These are phyloP conservation scores for Coffea canephora DNA, from an alignment of 257 asterid genomes.

Conservation along the genomic window DNA sequence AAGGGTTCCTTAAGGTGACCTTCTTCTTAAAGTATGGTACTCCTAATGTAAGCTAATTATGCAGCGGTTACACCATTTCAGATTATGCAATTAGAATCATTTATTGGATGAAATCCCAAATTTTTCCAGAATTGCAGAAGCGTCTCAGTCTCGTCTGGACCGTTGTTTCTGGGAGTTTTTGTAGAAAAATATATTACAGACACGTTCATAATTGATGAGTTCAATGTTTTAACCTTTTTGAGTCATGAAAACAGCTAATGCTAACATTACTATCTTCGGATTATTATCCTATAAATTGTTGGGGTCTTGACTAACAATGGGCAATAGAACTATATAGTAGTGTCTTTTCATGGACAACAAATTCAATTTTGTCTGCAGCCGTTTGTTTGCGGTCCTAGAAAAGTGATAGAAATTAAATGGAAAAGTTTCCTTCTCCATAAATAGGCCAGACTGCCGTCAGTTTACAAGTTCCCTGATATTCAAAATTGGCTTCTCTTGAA, in stretches of 20 bases:
- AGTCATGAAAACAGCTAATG: not conserved
- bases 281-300: not conserved
- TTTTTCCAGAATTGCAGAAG: no score
- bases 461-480: not conserved
- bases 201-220: no score
- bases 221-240: no score
- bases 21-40: no score
- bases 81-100: no score
- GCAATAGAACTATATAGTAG: not conserved
- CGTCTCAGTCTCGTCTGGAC: no score
- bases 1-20: no score
- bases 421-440: not conserved
- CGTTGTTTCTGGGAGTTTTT: no score
- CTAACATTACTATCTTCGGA: not conserved
- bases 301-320: not conserved
- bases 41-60: no score
- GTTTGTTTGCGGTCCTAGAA: not conserved
- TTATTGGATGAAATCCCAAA: no score
- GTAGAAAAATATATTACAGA: no score
- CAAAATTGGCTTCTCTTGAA: constrained; percentile 1
- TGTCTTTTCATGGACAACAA: not conserved
- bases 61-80: no score
- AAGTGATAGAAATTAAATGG: not conserved
- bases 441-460: not conserved
- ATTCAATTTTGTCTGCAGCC: constrained; percentile 16